Evolutionary conservation across 176 grass and related monocot genomes (phyloP).

Genomic region (Melocanna baccifera): DNA sequence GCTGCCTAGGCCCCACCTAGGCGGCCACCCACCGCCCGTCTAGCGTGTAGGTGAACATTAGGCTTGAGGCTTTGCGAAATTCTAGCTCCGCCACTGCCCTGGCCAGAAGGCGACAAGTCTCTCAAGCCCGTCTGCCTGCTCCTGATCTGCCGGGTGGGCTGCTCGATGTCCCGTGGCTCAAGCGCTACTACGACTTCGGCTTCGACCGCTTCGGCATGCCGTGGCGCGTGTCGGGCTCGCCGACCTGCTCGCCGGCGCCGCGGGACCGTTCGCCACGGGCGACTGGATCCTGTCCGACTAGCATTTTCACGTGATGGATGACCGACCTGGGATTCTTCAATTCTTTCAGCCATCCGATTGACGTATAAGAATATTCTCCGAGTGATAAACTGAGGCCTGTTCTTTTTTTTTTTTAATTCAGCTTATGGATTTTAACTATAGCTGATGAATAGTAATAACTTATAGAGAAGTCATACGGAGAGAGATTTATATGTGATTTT

Average conservation of each 20-base stretch:
- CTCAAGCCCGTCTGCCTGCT: constrained; percentile 49
- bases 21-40: too few relatives aligned
- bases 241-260: background rate
- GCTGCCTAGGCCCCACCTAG: too few relatives aligned
- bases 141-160: constrained; percentile 51
- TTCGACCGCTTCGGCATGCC: constrained; percentile 69
- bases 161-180: constrained; percentile 59
- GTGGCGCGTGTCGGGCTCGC: constrained; percentile 1
- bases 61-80: too few relatives aligned
- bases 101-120: constrained; percentile 39
- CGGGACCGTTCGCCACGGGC: constrained; percentile 58
- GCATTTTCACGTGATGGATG: background rate
- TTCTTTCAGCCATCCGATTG: background rate
- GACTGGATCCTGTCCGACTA: constrained; percentile 75
- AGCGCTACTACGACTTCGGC: constrained; percentile 82
- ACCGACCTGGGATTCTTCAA: background rate
- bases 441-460: too few relatives aligned
- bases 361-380: background rate
- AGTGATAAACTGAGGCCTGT: background rate
- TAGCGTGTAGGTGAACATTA: too few relatives aligned
- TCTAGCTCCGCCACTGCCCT: too few relatives aligned
- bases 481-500: too few relatives aligned
- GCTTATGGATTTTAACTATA: too few relatives aligned
- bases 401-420: background rate
- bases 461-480: too few relatives aligned